A percentile compares a stretch with the other conserved stretches of the same genome.
Evolutionary conservation across 2,329 filamentous ascomycete genomes (phyloP).

Genomic region (Cladophialophora exuberans): DNA sequence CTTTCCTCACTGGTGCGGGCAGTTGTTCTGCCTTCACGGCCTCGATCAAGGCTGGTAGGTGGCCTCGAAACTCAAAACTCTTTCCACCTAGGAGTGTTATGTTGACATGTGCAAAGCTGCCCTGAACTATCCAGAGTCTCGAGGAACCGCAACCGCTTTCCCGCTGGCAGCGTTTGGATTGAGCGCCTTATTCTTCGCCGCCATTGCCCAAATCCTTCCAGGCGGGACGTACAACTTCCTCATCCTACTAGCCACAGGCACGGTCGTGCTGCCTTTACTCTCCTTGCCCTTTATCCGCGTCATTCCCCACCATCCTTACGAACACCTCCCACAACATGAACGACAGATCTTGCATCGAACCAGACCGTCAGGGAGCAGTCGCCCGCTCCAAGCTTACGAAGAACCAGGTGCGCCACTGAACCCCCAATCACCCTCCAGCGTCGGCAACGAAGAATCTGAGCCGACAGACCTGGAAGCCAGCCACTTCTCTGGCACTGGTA

Average conservation of each 20-base stretch:
- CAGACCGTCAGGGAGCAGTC: constrained; percentile 38
- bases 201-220: constrained; percentile 76
- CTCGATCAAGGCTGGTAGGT: constrained; percentile 76
- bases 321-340: constrained; percentile 44
- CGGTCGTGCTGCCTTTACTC: constrained; percentile 71
- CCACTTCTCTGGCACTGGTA: too few species aligned
- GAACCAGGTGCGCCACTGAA: constrained; percentile 43
- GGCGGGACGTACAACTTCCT: constrained; percentile 83
- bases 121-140: constrained; percentile 86
- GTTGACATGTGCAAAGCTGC: constrained; percentile 61
- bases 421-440: constrained; percentile 36
- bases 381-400: constrained; percentile 34
- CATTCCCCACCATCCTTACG: constrained; percentile 56
- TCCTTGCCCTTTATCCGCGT: constrained; percentile 84
- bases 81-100: not conserved
- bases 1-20: constrained; percentile 82
- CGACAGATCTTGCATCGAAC: constrained; percentile 38
- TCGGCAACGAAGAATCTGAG: constrained; percentile 31
- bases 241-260: constrained; percentile 77
- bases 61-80: constrained; percentile 25
- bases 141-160: constrained; percentile 92
- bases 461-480: constrained; percentile 35
- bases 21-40: constrained; percentile 90
- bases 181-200: constrained; percentile 94
- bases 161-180: constrained; percentile 90